Conservation (phyloP, 257 asterid genomes). For the Linaria vulgaris region DNA sequence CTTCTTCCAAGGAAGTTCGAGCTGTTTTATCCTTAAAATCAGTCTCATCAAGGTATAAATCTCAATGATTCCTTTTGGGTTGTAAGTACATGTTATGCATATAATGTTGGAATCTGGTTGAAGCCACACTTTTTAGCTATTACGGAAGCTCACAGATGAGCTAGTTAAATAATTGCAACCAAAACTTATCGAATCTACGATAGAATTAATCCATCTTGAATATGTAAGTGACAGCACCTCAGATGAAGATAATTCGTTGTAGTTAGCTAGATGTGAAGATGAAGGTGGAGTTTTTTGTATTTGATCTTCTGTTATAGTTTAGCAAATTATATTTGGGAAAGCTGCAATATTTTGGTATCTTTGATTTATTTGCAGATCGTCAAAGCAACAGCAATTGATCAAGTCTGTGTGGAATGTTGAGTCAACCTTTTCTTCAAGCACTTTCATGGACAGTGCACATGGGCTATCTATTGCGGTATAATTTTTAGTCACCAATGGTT, state of each 20-base stretch:
- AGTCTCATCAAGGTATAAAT: slow-evolving; percentile 66
- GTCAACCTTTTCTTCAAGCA: slow-evolving; percentile 73
- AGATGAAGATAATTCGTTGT: not conserved
- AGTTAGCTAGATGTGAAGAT: slow-evolving; percentile 1
- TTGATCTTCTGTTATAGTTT: slow-evolving; percentile 12
- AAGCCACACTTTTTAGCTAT: not conserved
- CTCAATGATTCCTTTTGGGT: slow-evolving; percentile 11
- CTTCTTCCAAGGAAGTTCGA: slow-evolving; percentile 94
- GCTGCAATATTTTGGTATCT: slow-evolving; percentile 10
- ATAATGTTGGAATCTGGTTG: not conserved
- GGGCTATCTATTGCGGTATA: slow-evolving; percentile 58
- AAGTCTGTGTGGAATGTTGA: slow-evolving; percentile 82
- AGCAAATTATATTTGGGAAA: not conserved
- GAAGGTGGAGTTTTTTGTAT: slow-evolving; percentile 8
- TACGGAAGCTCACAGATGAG: too few species aligned
- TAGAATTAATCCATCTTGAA: slow-evolving; percentile 3
- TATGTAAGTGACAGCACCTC: not conserved
- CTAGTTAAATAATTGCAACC: not conserved
- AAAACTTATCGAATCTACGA: slow-evolving; percentile 1
- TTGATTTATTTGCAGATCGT: slow-evolving; percentile 50
- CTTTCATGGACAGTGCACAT: slow-evolving; percentile 80
- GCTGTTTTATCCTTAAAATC: slow-evolving; percentile 67
- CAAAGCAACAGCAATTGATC: slow-evolving; percentile 70
- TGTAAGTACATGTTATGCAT: slow-evolving; percentile 7
- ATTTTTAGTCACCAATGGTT: slow-evolving; percentile 22